Conservation (phyloP, 305 asterid species). For the Fraxinus albicans region DNA sequence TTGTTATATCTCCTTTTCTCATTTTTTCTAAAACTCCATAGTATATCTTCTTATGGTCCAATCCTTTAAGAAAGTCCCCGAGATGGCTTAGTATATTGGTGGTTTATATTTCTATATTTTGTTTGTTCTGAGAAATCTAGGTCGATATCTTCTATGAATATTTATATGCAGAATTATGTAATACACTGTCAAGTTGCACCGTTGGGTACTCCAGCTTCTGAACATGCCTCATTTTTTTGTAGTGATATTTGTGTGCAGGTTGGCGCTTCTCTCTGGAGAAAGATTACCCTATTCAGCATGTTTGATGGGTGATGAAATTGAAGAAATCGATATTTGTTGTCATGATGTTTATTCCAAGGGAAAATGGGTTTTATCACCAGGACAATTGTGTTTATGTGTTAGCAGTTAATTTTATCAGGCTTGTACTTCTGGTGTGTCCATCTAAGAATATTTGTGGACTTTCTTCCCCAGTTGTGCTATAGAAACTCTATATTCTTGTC, state of each 20-base stretch:
- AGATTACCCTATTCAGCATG: constrained; percentile 9
- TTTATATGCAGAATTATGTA: not conserved
- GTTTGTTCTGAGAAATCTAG: not conserved
- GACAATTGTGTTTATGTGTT: not conserved
- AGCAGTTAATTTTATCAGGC: not conserved
- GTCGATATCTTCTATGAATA: not conserved
- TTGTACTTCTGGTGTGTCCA: not conserved
- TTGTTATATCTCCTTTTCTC: not conserved
- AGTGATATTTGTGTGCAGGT: constrained; percentile 29
- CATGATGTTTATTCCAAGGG: not conserved
- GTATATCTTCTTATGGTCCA: not conserved
- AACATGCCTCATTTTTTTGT: constrained; percentile 12
- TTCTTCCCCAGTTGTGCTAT: not conserved
- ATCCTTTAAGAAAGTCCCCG: not conserved
- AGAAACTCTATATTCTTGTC: not conserved
- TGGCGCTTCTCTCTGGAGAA: constrained; percentile 23
- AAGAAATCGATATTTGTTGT: not conserved
- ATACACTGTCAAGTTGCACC: constrained; percentile 3
- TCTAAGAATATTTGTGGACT: not conserved
- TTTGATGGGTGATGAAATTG: not conserved
- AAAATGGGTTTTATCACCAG: not conserved
- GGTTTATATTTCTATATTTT: not conserved
- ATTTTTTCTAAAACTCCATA: not conserved
- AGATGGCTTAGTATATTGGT: not conserved
- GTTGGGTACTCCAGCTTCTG: constrained; percentile 20